Conservation (phyloP, 306 rosid species). For the Nissolia schottii region DNA sequence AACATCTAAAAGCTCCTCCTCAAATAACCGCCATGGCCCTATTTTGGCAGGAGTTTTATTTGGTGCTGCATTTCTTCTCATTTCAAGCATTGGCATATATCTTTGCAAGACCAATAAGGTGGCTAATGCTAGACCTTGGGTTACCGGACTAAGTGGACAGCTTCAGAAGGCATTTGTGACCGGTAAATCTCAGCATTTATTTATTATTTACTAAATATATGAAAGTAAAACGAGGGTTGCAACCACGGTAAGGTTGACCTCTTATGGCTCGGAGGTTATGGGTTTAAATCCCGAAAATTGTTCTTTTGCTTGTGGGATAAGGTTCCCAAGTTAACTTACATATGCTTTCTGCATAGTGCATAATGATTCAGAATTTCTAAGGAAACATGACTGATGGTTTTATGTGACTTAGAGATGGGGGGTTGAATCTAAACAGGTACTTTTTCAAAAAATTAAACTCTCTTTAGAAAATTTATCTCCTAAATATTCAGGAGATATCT, state of each 20-base stretch:
- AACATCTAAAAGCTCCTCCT: not conserved
- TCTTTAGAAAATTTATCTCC: too few species aligned
- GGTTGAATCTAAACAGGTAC: too few species aligned
- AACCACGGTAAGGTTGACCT: too few species aligned
- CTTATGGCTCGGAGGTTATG: too few species aligned
- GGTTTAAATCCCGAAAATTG: too few species aligned
- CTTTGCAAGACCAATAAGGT: constrained; percentile 51
- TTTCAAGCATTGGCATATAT: constrained; percentile 37
- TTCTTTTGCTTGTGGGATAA: too few species aligned
- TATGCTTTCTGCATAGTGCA: not conserved
- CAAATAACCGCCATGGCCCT: not conserved
- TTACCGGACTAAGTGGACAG: constrained; percentile 88
- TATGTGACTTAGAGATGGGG: too few species aligned
- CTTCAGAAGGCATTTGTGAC: constrained; percentile 93
- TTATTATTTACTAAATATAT: not conserved
- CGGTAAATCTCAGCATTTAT: constrained; percentile 44
- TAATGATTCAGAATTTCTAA: not conserved
- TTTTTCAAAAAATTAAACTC: too few species aligned
- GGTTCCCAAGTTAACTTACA: not conserved
- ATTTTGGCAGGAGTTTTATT: constrained; percentile 52
- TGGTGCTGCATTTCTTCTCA: constrained; percentile 32
- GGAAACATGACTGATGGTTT: too few species aligned
- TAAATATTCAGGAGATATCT: too few species aligned
- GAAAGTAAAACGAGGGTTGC: not conserved
- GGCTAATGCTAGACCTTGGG: constrained; percentile 81